A percentile compares a stretch with the other conserved stretches of the same genome.
Evolutionary conservation across 768 basidiomycete genomes (phyloP).

Genomic region (Chalciporus chontae): DNA sequence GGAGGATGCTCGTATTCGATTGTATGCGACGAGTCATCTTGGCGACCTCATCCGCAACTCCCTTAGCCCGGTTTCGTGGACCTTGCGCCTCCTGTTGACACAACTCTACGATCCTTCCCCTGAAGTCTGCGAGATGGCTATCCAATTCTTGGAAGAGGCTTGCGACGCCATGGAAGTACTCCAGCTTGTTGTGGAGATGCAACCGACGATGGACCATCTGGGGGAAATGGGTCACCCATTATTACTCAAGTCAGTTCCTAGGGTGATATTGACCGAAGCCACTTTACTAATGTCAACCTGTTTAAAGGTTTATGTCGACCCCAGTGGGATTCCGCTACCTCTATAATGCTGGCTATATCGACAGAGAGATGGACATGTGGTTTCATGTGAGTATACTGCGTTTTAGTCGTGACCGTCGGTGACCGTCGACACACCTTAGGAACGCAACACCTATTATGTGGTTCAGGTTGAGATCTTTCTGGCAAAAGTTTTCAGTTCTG

Average conservation of each 20-base stretch:
- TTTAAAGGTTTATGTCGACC: slow-evolving; percentile 85
- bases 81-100: slow-evolving; percentile 83
- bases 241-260: slow-evolving; percentile 67
- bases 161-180: slow-evolving; percentile 83
- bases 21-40: slow-evolving; percentile 86
- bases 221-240: slow-evolving; percentile 90
- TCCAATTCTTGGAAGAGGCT: slow-evolving; percentile 83
- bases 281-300: background rate
- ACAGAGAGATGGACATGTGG: slow-evolving; percentile 95
- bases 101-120: slow-evolving; percentile 92
- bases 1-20: slow-evolving; percentile 83
- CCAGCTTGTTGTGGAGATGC: slow-evolving; percentile 89
- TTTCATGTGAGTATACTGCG: slow-evolving; percentile 63
- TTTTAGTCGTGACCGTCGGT: background rate
- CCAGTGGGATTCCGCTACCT: slow-evolving; percentile 90
- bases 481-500: slow-evolving; percentile 66
- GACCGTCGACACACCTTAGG: slow-evolving; percentile 47
- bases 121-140: slow-evolving; percentile 89
- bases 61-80: slow-evolving; percentile 74
- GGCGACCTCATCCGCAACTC: slow-evolving; percentile 73
- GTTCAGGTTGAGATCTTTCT: slow-evolving; percentile 93
- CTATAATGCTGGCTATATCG: slow-evolving; percentile 88
- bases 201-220: slow-evolving; percentile 92
- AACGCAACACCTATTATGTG: slow-evolving; percentile 90
- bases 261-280: background rate